phyloP scores from a whole-genome alignment of 495 filamentous ascomycete species.

The Sordaria brevicollis region DNA sequence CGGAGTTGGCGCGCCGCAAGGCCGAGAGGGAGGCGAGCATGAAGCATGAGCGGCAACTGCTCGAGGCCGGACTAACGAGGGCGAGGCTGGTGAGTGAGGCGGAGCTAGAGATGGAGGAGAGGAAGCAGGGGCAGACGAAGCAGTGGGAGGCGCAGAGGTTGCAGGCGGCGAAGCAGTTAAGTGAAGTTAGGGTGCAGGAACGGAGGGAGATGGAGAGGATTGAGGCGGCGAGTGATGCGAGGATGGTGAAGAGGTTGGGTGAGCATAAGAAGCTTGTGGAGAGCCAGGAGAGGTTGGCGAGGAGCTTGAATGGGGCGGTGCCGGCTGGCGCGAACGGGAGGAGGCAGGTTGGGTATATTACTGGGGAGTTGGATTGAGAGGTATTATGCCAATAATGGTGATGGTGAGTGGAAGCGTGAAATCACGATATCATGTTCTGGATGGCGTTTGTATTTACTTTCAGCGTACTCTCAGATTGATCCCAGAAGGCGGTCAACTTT shows the following conservation, averaged over 20 bases:
- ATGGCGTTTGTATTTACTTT: not conserved
- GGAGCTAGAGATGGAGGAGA: constrained; percentile 27
- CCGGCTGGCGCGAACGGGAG: constrained; percentile 4
- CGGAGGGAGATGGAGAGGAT: constrained; percentile 31
- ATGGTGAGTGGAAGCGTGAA: not conserved
- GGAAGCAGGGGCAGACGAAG: constrained; percentile 21
- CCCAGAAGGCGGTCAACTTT: no score
- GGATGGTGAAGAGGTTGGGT: constrained; percentile 23
- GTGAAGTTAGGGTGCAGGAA: constrained; percentile 29
- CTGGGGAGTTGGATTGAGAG: constrained; percentile 24
- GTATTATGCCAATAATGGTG: not conserved
- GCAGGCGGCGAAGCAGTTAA: constrained; percentile 27
- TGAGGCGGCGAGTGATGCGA: constrained; percentile 25
- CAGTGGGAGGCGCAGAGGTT: constrained; percentile 32
- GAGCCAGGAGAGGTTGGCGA: constrained; percentile 30
- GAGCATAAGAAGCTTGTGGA: constrained; percentile 39
- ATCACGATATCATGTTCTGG: not conserved
- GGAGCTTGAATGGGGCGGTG: constrained; percentile 23
- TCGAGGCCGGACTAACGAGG: constrained; percentile 28
- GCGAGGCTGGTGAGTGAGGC: constrained; percentile 28
- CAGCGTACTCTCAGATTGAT: not conserved
- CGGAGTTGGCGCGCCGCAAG: constrained; percentile 13
- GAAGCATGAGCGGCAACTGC: constrained; percentile 27
- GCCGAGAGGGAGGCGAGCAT: constrained; percentile 20
- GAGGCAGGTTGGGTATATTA: constrained; percentile 37